Base-by-base conservation (phyloP, 345 rosid genomes). In the Garcia nutans region DNA sequence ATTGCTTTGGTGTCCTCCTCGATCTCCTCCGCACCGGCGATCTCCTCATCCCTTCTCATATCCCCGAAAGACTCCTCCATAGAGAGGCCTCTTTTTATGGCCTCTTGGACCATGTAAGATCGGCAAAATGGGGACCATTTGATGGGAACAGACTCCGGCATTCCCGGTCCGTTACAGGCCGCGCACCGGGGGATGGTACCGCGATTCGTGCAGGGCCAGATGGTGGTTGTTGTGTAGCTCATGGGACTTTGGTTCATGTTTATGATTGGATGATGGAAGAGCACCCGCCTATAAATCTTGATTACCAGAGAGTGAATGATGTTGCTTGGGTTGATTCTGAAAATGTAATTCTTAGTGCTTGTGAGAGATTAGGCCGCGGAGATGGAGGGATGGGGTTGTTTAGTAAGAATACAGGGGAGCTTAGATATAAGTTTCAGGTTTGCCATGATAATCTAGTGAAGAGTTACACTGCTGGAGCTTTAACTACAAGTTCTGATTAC, bases 1-100 rank as follows among this genome's bases (percentile, higher is more conserved):
- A 96, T 64, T 96, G 98, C 68, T 96, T 96, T 85, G 83, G 90
- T 20, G 84, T 93, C 24, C 93, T 96, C 74, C 98, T 96, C 44
- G 97, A 96, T 83, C 94, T 96, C 57, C 97, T 96, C 82, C 99
- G 99, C n/a, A 91, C 97, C 31, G 95, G 99, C 26, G 97, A 96
- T 76, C 90, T 96, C 44, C 81, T 89, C 87, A 61, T 92, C 66
- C 97, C 98, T 0, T 60, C 90, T 2, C 84, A 82, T 19, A 61
- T 96, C 78, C 87, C 98, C 0, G 97, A 93, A 60, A 85, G 92
- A 50, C 93, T 90, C 72, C 84, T 96, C 65, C 74, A 88, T 80
- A 81, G 89, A 54, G 99, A 96, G 82, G 99, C 99, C 45, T 74
- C 86, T 13, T 96, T 92, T 77, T 96, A 93, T 28, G 98, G 99